Evolutionary conservation across 1,284 basidiomycete species (phyloP), one percentile per base, ranked within the genome.

Genomic region (Trametes sp.): DNA sequence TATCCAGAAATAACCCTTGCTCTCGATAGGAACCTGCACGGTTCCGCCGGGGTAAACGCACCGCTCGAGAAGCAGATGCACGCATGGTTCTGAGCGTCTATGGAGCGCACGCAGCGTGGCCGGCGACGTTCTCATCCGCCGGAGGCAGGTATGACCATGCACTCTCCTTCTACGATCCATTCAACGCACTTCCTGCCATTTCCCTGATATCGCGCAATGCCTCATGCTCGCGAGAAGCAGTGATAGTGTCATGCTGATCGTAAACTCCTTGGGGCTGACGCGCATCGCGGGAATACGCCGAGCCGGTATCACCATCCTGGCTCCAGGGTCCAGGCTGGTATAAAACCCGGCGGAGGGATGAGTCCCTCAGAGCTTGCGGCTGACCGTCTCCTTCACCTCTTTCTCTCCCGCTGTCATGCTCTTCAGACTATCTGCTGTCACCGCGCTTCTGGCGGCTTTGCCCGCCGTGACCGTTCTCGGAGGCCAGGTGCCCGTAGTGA

Each of bases 401-500:
- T 50, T 36, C 55, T 38, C 56, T 33, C 38, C 28, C 46, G 23
- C 54, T 26, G 46, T 50, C 51, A 64, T 64, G 60, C 24, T 62
- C 57, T 53, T 60, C 50, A 49, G 59, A 33, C 62, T 63, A 38
- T 48, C 62, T n/a, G 62, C 60, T 38, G 31, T 63, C 13, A 56
- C 59, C 33, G 54, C 56, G 13, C 54, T 70, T 16, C 57, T 68
- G 4, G 62, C 62, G 21, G 59, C 56, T 24, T 45, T 62, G 29
- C 58, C 66, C 13, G 67, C 57, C 29, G 54, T 69, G 33, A 58
- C 64, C 61, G 62, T 67, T 1, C 63, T 66, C 53, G 63, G 60
- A 33, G 74, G 76, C 4, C 81, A 84, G 70, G 67, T 84, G 16
- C 82, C 83, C 6, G 58, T 80, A 11, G 68, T 82, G n/a, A 72